Evolutionary conservation across 2,329 filamentous ascomycete species (phyloP), one percentile per base, ranked within the genome.

Genomic region (Neofusicoccum laricinum): DNA sequence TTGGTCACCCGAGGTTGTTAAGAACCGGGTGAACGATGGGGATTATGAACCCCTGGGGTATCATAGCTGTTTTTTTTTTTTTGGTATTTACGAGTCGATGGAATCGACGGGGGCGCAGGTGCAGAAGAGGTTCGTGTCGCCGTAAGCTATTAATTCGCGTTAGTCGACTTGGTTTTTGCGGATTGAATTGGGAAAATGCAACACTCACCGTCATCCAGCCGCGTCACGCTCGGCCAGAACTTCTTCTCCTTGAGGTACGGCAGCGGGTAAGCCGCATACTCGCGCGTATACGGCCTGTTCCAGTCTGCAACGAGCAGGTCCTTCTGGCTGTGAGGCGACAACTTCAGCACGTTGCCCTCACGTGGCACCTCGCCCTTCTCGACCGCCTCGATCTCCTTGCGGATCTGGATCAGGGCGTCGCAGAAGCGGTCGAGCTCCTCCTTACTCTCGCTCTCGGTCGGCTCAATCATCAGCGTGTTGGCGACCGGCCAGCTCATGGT

Each of bases 401-500:
- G 87, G 74, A 98, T 98, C 64, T 86, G 87, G 71, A 98, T 91
- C 46, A 98, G 82, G 0, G 94, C 92, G 68, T 97, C 90, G 67
- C 93, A 91, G 82, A 97, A 97, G 21, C 94, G 89, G 77, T 97
- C 94, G 2, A 98, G 86, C 82, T 98, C 94, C 67, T 90, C 90
- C 77, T 95, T 93, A 78, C 87, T 91, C 82, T 98, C 94, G 14
- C 90, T 93, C 80, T 97, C 94, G 0, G 94, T 98, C 2, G 94
- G 94, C 81, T 98, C 94, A 69, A 98, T 96, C 94, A 98, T 98
- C 49, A 98, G 86, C 0, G 94, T 97, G 79, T 96, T 96, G 61
- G 92, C 86, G 2, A 98, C 93, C 1, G 94, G 94, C 91, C 92
- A 97, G 75, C 89, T 93, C 94, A 98, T 97, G 61, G 94, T 98